Evolutionary conservation across 2,329 filamentous ascomycete genomes (phyloP).

Genomic region (Massarina eburnea): DNA sequence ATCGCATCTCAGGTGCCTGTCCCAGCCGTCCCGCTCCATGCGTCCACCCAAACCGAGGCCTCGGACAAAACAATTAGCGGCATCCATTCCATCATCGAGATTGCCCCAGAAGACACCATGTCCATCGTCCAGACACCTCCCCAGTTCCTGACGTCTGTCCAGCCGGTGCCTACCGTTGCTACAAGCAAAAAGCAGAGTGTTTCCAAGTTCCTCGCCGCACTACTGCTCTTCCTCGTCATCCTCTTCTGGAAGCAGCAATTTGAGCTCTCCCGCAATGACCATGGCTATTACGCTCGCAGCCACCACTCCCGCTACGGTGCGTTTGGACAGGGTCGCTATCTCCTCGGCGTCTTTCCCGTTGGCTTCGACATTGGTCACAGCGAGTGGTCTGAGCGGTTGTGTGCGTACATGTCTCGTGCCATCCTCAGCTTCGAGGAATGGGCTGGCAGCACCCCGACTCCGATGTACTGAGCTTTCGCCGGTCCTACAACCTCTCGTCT

Average conservation of each 20-base stretch:
- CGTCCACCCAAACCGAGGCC: conserved; percentile 2
- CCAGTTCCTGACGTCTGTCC: conserved; percentile 7
- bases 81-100: neutral
- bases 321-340: conserved; percentile 21
- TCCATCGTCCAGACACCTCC: conserved; percentile 1
- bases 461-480: conserved; percentile 9
- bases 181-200: neutral
- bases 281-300: conserved; percentile 1
- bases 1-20: conserved; percentile 3
- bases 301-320: conserved; percentile 8
- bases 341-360: conserved; percentile 19
- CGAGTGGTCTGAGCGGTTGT: conserved; percentile 9
- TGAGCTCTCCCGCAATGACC: conserved; percentile 15
- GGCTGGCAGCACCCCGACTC: conserved; percentile 11
- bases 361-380: conserved; percentile 19
- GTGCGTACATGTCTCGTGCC: conserved; percentile 5
- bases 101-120: neutral
- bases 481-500: neutral
- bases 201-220: conserved; percentile 2
- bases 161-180: neutral
- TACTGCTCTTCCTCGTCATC: conserved; percentile 8
- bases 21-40: conserved; percentile 1
- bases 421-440: conserved; percentile 15
- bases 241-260: conserved; percentile 9
- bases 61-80: neutral